Conservation (phyloP, 192 early-diverging fungal species). For the Coemansia umbellata region DNA sequence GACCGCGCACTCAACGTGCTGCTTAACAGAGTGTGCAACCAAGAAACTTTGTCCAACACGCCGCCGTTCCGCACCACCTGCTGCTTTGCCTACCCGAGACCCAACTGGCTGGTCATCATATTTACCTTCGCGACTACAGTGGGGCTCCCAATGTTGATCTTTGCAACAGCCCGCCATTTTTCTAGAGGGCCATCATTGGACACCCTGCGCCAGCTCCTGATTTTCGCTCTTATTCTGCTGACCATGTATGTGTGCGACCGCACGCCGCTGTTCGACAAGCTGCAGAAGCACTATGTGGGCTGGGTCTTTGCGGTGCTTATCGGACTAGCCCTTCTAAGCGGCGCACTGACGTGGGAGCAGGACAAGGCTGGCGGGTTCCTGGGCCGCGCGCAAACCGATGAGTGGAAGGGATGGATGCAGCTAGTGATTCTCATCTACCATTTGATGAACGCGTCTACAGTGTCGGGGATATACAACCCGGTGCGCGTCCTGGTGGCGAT, state of each 20-base stretch:
- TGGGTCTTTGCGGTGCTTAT: conserved; percentile 52
- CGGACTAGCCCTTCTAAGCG: conserved; percentile 36
- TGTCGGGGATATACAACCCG: conserved; percentile 63
- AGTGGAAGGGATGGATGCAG: conserved; percentile 92
- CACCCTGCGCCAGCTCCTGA: conserved; percentile 46
- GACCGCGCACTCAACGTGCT: conserved; percentile 53
- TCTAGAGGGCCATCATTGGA: conserved; percentile 26
- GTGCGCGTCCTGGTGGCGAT: conserved; percentile 71
- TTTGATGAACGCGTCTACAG: conserved; percentile 61
- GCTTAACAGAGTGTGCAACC: conserved; percentile 65
- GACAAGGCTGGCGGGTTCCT: conserved; percentile 56
- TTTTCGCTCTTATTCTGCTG: conserved; percentile 55
- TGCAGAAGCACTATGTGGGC: conserved; percentile 56
- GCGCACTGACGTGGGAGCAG: conserved; percentile 36
- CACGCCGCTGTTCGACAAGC: conserved; percentile 63
- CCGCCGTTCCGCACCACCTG: conserved; percentile 56
- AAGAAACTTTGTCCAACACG: conserved; percentile 27
- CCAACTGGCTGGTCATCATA: conserved; percentile 43
- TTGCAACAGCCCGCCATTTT: neutral
- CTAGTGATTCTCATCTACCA: conserved; percentile 68
- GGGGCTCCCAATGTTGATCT: conserved; percentile 15
- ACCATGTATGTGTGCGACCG: conserved; percentile 68
- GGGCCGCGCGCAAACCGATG: conserved; percentile 75
- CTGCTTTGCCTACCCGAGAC: conserved; percentile 55
- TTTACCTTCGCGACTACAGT: conserved; percentile 19